Percentiles rank a stretch among this genome's conserved stretches.
Evolutionary conservation across 495 filamentous ascomycete species (phyloP).

Genomic region (Acidomyces sp.): DNA sequence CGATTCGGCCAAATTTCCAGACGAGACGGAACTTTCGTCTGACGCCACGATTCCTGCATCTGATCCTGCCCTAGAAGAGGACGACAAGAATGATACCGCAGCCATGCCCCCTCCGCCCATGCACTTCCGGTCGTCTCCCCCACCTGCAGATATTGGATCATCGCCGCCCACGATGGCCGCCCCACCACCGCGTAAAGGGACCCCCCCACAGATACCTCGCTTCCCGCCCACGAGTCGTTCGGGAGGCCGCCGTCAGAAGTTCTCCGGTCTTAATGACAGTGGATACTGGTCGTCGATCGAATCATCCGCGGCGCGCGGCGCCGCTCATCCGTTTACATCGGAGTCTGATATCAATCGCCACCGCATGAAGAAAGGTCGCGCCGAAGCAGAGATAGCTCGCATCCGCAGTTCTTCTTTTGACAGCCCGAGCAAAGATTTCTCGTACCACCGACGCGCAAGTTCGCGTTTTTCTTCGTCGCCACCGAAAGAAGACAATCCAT

Average conservation of each 20-base stretch:
- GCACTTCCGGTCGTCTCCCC: conserved; percentile 44
- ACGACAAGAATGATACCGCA: conserved; percentile 35
- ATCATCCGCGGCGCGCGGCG: conserved; percentile 70
- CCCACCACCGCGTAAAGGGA: conserved; percentile 48
- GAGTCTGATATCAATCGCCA: conserved; percentile 60
- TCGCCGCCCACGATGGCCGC: conserved; percentile 65
- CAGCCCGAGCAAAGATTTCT: conserved; percentile 58
- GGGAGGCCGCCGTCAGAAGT: conserved; percentile 53
- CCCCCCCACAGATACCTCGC: conserved; percentile 59
- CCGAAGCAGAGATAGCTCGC: conserved; percentile 90
- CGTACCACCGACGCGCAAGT: conserved; percentile 36
- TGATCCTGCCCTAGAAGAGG: conserved; percentile 58
- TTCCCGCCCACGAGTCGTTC: conserved; percentile 42
- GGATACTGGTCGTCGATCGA: conserved; percentile 97
- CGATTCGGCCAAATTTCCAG: conserved; percentile 36
- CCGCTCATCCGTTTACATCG: conserved; percentile 50
- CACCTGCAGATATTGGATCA: conserved; percentile 55
- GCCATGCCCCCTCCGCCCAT: conserved; percentile 26
- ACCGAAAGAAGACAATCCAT: conserved; percentile 27
- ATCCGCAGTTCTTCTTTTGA: conserved; percentile 88
- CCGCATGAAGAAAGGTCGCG: conserved; percentile 71
- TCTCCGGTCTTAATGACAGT: conserved; percentile 72
- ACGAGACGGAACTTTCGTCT: conserved; percentile 60
- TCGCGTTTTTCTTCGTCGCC: conserved; percentile 46
- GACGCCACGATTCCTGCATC: conserved; percentile 91